phyloP scores from a whole-genome alignment of 257 asterid genomes.

The Paraleonurus japonicus region DNA sequence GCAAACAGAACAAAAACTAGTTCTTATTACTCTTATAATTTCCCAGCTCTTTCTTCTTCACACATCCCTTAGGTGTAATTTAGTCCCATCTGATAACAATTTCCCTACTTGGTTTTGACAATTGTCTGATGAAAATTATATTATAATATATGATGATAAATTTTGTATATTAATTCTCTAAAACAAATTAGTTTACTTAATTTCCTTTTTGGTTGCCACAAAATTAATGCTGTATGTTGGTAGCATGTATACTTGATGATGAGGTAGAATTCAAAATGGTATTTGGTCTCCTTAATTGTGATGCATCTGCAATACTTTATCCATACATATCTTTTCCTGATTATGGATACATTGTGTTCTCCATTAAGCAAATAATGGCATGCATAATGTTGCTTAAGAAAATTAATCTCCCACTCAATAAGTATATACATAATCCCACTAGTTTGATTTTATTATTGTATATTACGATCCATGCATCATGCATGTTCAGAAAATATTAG shows the following conservation, averaged over 20 bases:
- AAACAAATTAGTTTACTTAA: not conserved
- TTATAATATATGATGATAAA: too few species aligned
- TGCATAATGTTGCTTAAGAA: conserved; percentile 8
- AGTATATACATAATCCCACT: conserved; percentile 18
- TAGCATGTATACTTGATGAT: not conserved
- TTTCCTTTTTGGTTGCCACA: conserved; percentile 5
- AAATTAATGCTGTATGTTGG: not conserved
- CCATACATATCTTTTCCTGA: not conserved
- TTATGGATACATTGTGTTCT: not conserved
- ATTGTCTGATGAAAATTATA: too few species aligned
- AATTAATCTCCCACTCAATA: conserved; percentile 2
- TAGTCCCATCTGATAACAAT: not conserved
- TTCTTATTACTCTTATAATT: too few species aligned
- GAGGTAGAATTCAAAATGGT: not conserved
- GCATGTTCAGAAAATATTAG: conserved; percentile 11
- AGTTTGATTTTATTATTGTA: conserved; percentile 11
- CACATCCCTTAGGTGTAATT: not conserved
- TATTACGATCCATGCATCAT: conserved; percentile 22
- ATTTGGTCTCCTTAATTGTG: not conserved
- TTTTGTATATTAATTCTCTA: not conserved
- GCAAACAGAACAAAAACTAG: not conserved
- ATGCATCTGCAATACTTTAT: not conserved
- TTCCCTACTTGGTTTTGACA: not conserved
- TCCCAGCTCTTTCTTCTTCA: too few species aligned
- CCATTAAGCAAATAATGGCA: conserved; percentile 5